A percentile compares a stretch with the other conserved stretches of the same genome.
Conservation (phyloP, 2,329 filamentous ascomycete species). For the Claviceps sp. region DNA sequence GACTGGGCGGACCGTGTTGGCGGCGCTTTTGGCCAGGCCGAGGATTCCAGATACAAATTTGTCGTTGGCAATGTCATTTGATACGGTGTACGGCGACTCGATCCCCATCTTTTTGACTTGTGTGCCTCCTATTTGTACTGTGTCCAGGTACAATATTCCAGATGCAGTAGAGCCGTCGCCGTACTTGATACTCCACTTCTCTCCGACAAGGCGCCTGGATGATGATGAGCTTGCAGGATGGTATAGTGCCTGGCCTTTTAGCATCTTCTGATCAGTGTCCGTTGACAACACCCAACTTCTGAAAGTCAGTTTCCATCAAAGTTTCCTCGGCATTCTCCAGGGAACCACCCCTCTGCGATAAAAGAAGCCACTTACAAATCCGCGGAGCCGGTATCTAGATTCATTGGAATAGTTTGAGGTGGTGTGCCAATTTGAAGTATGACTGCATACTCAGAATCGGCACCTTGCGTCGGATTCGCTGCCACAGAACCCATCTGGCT, state of each 20-base stretch:
- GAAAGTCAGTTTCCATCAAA: neutral
- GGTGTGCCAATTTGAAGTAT: slow-evolving; percentile 49
- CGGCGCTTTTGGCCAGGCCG: slow-evolving; percentile 18
- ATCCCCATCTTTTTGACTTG: slow-evolving; percentile 49
- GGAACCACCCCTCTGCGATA: neutral
- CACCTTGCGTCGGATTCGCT: slow-evolving; percentile 17
- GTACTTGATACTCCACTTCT: slow-evolving; percentile 47
- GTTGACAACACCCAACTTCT: slow-evolving; percentile 56
- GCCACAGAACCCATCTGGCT: slow-evolving; percentile 12
- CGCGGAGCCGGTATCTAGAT: slow-evolving; percentile 53
- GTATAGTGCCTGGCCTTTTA: slow-evolving; percentile 44
- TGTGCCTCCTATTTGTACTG: slow-evolving; percentile 46
- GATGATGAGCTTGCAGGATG: slow-evolving; percentile 30
- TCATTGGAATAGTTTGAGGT: slow-evolving; percentile 45
- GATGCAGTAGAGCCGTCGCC: slow-evolving; percentile 50
- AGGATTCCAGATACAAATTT: slow-evolving; percentile 23
- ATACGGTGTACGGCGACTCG: slow-evolving; percentile 48
- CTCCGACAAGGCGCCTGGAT: slow-evolving; percentile 25
- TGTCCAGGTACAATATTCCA: slow-evolving; percentile 54
- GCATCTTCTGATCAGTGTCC: slow-evolving; percentile 33
- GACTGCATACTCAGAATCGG: slow-evolving; percentile 45
- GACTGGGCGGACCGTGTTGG: slow-evolving; percentile 21
- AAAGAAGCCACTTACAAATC: slow-evolving; percentile 24
- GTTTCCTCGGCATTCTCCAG: neutral
- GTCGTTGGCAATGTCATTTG: slow-evolving; percentile 24